A percentile compares a stretch with the other conserved stretches of the same genome.
These are phyloP conservation scores for Cupressus sempervirens DNA, from an alignment of 75 land plant genomes.

Conservation along the genomic window DNA sequence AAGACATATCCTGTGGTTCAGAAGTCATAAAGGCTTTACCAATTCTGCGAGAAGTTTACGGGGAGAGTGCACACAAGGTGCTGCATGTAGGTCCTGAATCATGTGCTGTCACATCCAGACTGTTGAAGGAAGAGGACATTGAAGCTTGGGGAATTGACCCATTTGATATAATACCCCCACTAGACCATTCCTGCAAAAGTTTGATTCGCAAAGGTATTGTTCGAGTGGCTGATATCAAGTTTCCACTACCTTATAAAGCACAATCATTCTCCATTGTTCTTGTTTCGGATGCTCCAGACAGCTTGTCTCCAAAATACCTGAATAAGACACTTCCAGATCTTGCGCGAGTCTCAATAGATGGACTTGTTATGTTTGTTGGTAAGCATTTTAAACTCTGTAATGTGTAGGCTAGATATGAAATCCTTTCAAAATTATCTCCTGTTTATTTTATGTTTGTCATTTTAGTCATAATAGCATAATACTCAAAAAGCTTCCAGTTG, in stretches of 20 bases:
- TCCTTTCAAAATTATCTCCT: not conserved
- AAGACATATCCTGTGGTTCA: slow-evolving; percentile 42
- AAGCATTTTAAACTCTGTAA: slow-evolving; percentile 15
- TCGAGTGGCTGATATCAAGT: slow-evolving; percentile 65
- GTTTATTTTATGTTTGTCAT: not conserved
- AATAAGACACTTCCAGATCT: slow-evolving; percentile 67
- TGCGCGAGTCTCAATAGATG: slow-evolving; percentile 56
- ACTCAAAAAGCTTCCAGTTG: too few species aligned
- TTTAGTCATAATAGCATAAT: not conserved
- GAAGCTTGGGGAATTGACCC: slow-evolving; percentile 89
- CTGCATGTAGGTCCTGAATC: slow-evolving; percentile 76
- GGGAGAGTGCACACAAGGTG: slow-evolving; percentile 57
- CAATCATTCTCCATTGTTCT: slow-evolving; percentile 71
- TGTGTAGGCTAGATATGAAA: not conserved
- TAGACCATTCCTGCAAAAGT: slow-evolving; percentile 55
- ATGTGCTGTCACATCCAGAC: slow-evolving; percentile 60
- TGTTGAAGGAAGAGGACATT: slow-evolving; percentile 57
- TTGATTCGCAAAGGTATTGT: slow-evolving; percentile 66
- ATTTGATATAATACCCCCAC: slow-evolving; percentile 48
- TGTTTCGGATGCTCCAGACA: slow-evolving; percentile 61
- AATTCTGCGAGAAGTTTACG: slow-evolving; percentile 56
- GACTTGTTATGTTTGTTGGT: slow-evolving; percentile 60
- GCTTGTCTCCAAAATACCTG: slow-evolving; percentile 61
- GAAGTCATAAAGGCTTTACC: slow-evolving; percentile 52
- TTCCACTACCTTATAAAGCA: slow-evolving; percentile 60